Evolutionary conservation across 179 eudicot genomes (phyloP).

Genomic region (Silene noctiflora): DNA sequence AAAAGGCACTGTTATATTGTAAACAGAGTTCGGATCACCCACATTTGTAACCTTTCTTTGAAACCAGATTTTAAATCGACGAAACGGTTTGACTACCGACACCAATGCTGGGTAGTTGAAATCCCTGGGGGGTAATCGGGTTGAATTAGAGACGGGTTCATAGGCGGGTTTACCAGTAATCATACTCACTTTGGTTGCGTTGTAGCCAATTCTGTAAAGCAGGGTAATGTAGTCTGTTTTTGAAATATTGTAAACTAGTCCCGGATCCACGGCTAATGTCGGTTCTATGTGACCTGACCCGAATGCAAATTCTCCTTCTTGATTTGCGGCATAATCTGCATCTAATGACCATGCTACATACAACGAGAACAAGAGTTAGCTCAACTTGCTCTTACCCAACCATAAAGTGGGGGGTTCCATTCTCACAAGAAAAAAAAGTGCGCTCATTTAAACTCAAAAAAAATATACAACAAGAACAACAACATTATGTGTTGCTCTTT

Average conservation of each 20-base stretch:
- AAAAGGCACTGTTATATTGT: background rate
- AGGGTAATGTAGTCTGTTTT: slow-evolving; percentile 21
- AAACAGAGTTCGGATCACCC: slow-evolving; percentile 8
- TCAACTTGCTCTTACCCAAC: too few species aligned
- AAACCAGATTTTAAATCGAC: background rate
- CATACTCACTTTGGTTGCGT: slow-evolving; percentile 4
- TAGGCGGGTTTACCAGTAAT: slow-evolving; percentile 7
- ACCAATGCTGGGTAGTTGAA: slow-evolving; percentile 38
- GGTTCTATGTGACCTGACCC: slow-evolving; percentile 39
- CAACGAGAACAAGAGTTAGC: background rate
- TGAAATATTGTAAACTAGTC: slow-evolving; percentile 31
- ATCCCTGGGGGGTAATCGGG: slow-evolving; percentile 19
- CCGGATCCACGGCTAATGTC: slow-evolving; percentile 28
- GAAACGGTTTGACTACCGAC: background rate
- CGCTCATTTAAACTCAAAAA: too few species aligned
- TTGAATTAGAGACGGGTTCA: background rate
- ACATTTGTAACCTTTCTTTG: slow-evolving; percentile 9
- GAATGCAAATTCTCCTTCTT: slow-evolving; percentile 31
- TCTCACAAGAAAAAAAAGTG: too few species aligned
- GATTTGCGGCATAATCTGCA: background rate
- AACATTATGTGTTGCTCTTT: too few species aligned
- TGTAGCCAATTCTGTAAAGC: slow-evolving; percentile 21
- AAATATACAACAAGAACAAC: too few species aligned
- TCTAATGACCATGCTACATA: slow-evolving; percentile 29
- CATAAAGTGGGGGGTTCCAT: too few species aligned